A percentile compares a stretch with the other conserved stretches of the same genome.
Evolutionary conservation across 2,329 filamentous ascomycete genomes (phyloP).

Genomic region (Stagonosporopsis vannaccii): DNA sequence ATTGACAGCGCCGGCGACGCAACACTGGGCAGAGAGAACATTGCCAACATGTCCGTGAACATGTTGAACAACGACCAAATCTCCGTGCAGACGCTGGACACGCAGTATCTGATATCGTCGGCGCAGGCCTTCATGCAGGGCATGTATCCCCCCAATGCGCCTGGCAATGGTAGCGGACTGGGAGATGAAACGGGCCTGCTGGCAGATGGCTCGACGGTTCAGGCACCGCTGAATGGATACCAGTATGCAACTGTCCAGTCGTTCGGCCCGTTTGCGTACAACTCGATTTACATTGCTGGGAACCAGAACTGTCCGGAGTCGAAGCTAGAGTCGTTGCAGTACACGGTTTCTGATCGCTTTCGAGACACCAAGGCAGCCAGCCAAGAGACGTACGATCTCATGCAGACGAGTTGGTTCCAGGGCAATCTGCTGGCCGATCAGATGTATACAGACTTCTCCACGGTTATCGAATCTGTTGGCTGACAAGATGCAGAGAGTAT

Average conservation of each 20-base stretch:
- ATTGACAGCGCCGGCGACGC: constrained; percentile 43
- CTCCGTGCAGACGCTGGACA: constrained; percentile 56
- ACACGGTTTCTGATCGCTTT: constrained; percentile 53
- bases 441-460: background rate
- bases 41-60: constrained; percentile 54
- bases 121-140: constrained; percentile 69
- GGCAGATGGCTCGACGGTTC: constrained; percentile 57
- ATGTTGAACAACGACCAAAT: constrained; percentile 57
- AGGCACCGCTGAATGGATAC: constrained; percentile 62
- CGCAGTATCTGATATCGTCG: constrained; percentile 59
- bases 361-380: constrained; percentile 48
- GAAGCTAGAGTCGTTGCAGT: constrained; percentile 48
- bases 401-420: constrained; percentile 55
- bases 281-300: constrained; percentile 60
- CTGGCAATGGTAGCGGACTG: constrained; percentile 28
- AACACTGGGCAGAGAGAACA: constrained; percentile 34
- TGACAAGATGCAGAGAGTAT: constrained; percentile 52
- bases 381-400: constrained; percentile 54
- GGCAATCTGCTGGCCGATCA: constrained; percentile 27
- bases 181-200: constrained; percentile 50
- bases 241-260: constrained; percentile 63
- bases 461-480: background rate
- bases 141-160: constrained; percentile 61
- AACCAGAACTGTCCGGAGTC: constrained; percentile 54
- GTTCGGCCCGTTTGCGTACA: constrained; percentile 55